These are phyloP conservation scores for Aspergillus baeticus DNA, from an alignment of 495 filamentous ascomycete genomes.

Conservation along the genomic window DNA sequence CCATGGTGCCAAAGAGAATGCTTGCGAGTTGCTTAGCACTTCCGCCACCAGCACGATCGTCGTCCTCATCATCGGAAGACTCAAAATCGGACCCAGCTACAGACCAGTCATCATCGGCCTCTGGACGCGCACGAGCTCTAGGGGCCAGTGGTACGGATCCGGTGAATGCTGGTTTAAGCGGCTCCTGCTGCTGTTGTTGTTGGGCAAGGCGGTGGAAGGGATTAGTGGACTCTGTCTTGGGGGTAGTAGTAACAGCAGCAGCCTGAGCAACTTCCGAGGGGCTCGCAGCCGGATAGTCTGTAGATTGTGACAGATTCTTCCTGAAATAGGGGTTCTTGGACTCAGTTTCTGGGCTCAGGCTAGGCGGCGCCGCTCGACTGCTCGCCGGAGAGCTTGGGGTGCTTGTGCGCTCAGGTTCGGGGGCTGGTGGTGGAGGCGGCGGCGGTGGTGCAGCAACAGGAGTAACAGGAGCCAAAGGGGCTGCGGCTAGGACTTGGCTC, in stretches of 20 bases:
- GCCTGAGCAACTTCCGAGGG: conserved; percentile 29
- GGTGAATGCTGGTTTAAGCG: conserved; percentile 33
- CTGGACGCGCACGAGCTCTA: conserved; percentile 57
- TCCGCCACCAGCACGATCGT: conserved; percentile 64
- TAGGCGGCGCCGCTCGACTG: conserved; percentile 24
- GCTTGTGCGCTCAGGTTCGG: conserved; percentile 32
- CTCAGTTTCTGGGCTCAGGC: conserved; percentile 38
- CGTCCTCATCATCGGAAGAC: conserved; percentile 65
- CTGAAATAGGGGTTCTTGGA: conserved; percentile 75
- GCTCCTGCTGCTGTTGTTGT: conserved; percentile 38
- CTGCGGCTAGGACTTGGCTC: conserved; percentile 51
- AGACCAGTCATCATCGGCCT: conserved; percentile 87
- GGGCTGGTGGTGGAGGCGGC: conserved; percentile 16
- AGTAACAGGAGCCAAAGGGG: conserved; percentile 38
- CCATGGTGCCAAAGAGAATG: conserved; percentile 97
- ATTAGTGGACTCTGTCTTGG: conserved; percentile 69
- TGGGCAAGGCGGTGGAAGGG: conserved; percentile 90
- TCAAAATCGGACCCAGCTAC: conserved; percentile 77
- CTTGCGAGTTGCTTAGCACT: conserved; percentile 89
- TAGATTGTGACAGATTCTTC: conserved; percentile 58
- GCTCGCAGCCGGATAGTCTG: conserved; percentile 25
- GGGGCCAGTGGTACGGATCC: conserved; percentile 40
- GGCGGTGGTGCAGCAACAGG: conserved; percentile 36
- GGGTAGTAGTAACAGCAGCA: conserved; percentile 18
- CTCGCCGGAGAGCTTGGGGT: conserved; percentile 29